These are phyloP conservation scores for Haplographium delicatum DNA, from an alignment of 495 filamentous ascomycete species.

Conservation along the genomic window DNA sequence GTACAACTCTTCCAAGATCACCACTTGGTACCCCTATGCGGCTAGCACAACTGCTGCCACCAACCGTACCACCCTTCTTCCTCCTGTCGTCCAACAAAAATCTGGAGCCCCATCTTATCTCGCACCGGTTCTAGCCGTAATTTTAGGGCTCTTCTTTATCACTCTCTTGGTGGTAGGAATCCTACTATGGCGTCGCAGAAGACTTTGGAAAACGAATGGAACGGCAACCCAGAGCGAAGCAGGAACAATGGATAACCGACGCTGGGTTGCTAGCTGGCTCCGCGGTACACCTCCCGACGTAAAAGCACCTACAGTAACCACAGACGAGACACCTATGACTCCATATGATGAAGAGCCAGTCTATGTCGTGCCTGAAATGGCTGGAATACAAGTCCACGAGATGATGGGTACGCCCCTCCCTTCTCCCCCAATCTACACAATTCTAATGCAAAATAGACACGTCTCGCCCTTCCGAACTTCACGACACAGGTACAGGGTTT, in stretches of 20 bases:
- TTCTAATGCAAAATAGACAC: slow-evolving; percentile 20
- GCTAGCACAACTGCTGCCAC: not conserved
- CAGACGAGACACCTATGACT: slow-evolving; percentile 35
- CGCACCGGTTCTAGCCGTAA: slow-evolving; percentile 60
- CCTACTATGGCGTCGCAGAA: slow-evolving; percentile 51
- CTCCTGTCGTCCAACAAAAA: not conserved
- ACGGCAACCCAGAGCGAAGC: slow-evolving; percentile 37
- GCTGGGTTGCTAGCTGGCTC: slow-evolving; percentile 41
- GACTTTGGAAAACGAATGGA: slow-evolving; percentile 28
- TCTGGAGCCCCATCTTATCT: slow-evolving; percentile 53
- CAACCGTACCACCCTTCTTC: slow-evolving; percentile 6
- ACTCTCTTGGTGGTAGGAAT: slow-evolving; percentile 45
- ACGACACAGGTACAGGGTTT: slow-evolving; percentile 20
- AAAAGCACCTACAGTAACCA: slow-evolving; percentile 44
- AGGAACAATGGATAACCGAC: slow-evolving; percentile 34
- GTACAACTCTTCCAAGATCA: slow-evolving; percentile 53
- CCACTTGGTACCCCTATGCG: slow-evolving; percentile 54
- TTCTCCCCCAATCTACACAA: not conserved
- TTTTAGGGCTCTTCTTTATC: slow-evolving; percentile 54
- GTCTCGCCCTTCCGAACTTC: slow-evolving; percentile 20
- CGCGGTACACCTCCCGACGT: slow-evolving; percentile 29
- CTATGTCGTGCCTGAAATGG: slow-evolving; percentile 14
- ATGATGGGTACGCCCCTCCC: slow-evolving; percentile 35
- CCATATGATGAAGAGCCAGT: slow-evolving; percentile 18
- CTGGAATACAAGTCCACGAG: slow-evolving; percentile 35